Percentiles rank a stretch among this genome's conserved stretches.
Conservation (phyloP, 345 rosid species). For the Sisymbrium irio region DNA sequence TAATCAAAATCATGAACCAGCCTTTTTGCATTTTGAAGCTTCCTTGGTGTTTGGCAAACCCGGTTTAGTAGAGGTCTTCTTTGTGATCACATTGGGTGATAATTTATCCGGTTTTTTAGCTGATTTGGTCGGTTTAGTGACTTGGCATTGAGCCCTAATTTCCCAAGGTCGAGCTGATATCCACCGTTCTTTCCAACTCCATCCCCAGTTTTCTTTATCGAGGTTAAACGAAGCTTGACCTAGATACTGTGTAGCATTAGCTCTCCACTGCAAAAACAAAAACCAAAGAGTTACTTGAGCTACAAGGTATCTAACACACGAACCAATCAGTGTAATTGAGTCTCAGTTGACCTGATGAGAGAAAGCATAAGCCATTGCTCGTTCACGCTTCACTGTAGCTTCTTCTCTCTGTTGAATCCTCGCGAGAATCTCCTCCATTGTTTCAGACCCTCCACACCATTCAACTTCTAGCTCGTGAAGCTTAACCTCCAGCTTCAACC, state of each 20-base stretch:
- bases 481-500: slow-evolving; percentile 71
- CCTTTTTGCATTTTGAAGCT: slow-evolving; percentile 30
- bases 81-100: slow-evolving; percentile 9
- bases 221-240: slow-evolving; percentile 73
- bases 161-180: slow-evolving; percentile 85
- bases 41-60: slow-evolving; percentile 31
- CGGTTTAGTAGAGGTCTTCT: slow-evolving; percentile 31
- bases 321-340: not conserved
- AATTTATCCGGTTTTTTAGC: slow-evolving; percentile 37
- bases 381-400: slow-evolving; percentile 75
- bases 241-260: slow-evolving; percentile 69
- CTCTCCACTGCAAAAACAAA: slow-evolving; percentile 68
- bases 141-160: slow-evolving; percentile 46
- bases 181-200: slow-evolving; percentile 95
- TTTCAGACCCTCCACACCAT: slow-evolving; percentile 73
- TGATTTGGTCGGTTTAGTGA: slow-evolving; percentile 30
- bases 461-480: slow-evolving; percentile 79
- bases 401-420: slow-evolving; percentile 78
- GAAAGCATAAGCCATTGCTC: slow-evolving; percentile 92
- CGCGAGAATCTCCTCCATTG: slow-evolving; percentile 78
- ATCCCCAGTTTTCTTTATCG: slow-evolving; percentile 75
- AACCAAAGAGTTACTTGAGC: slow-evolving; percentile 3
- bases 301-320: not conserved
- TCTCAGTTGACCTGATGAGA: slow-evolving; percentile 68
- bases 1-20: not conserved